phyloP scores from a whole-genome alignment of 2,329 filamentous ascomycete species.

The Bipolaris sorokiniana region DNA sequence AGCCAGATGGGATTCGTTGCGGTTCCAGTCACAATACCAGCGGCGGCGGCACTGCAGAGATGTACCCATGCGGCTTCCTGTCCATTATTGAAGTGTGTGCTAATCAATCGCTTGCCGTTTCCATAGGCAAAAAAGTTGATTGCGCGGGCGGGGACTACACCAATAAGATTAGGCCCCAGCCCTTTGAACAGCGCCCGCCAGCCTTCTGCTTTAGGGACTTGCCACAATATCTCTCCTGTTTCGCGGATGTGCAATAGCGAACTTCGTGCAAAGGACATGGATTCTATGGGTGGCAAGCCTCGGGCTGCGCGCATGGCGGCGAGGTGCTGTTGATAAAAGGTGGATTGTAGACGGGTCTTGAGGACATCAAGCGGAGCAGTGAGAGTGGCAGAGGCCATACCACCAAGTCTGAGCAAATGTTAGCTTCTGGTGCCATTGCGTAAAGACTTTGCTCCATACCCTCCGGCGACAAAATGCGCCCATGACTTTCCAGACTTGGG shows the following conservation, averaged over 20 bases:
- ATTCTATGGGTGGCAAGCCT: constrained; percentile 58
- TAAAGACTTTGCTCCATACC: constrained; percentile 58
- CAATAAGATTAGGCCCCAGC: constrained; percentile 85
- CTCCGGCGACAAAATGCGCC: constrained; percentile 91
- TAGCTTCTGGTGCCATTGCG: constrained; percentile 34
- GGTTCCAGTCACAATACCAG: constrained; percentile 85
- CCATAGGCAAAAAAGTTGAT: constrained; percentile 96
- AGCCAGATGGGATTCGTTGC: constrained; percentile 97
- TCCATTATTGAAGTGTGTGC: constrained; percentile 73
- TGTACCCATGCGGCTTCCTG: constrained; percentile 77
- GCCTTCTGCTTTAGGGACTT: constrained; percentile 81
- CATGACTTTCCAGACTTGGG: constrained; percentile 72
- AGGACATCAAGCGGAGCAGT: constrained; percentile 93
- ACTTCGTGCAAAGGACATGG: constrained; percentile 69
- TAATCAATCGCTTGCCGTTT: constrained; percentile 84
- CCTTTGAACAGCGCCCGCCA: constrained; percentile 91
- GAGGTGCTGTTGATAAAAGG: constrained; percentile 89
- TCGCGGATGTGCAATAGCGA: constrained; percentile 78
- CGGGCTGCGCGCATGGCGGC: constrained; percentile 68
- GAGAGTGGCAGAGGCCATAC: constrained; percentile 90
- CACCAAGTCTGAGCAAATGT: constrained; percentile 69
- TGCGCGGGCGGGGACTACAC: constrained; percentile 84
- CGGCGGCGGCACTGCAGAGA: constrained; percentile 74
- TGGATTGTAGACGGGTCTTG: constrained; percentile 90
- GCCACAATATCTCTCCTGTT: constrained; percentile 82